Conservation (phyloP, 345 rosid genomes). For the Gossypium anomalum region DNA sequence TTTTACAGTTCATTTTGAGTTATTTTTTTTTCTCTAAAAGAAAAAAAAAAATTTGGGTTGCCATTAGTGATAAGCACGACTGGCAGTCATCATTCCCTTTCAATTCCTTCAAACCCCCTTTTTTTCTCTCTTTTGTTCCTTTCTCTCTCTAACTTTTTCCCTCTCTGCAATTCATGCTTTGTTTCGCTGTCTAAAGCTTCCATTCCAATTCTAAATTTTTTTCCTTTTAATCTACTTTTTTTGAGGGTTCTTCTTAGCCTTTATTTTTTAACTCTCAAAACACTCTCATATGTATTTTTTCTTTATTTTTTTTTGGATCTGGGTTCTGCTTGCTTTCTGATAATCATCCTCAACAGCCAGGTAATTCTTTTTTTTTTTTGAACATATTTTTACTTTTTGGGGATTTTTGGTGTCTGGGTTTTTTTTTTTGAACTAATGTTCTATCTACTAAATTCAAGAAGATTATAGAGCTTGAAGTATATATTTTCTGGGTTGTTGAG, state of each 20-base stretch:
- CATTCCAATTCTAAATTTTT: conserved; percentile 22
- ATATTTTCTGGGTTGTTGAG: conserved; percentile 6
- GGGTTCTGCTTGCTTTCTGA: conserved; percentile 25
- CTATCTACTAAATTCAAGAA: conserved; percentile 16
- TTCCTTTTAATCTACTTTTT: conserved; percentile 17
- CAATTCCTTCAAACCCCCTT: conserved; percentile 25
- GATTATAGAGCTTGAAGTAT: not conserved
- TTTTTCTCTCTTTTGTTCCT: conserved; percentile 7
- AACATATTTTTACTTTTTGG: conserved; percentile 1
- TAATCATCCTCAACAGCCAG: conserved; percentile 28
- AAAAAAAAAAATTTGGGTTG: conserved; percentile 23
- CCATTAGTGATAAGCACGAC: conserved; percentile 97
- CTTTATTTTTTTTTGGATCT: conserved; percentile 45
- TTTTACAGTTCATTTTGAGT: conserved; percentile 26
- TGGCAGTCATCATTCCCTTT: conserved; percentile 86
- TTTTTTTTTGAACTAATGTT: conserved; percentile 2
- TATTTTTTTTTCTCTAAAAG: not conserved
- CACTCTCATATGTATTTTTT: not conserved
- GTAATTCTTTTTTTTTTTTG: conserved; percentile 18
- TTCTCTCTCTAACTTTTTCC: conserved; percentile 30
- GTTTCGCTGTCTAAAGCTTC: conserved; percentile 30
- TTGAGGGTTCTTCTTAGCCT: conserved; percentile 22
- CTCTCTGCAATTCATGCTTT: conserved; percentile 23
- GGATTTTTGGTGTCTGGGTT: conserved; percentile 17
- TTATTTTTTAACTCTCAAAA: conserved; percentile 19